Evolutionary conservation across 257 asterid species (phyloP).

Genomic region (Solanum chilense): DNA sequence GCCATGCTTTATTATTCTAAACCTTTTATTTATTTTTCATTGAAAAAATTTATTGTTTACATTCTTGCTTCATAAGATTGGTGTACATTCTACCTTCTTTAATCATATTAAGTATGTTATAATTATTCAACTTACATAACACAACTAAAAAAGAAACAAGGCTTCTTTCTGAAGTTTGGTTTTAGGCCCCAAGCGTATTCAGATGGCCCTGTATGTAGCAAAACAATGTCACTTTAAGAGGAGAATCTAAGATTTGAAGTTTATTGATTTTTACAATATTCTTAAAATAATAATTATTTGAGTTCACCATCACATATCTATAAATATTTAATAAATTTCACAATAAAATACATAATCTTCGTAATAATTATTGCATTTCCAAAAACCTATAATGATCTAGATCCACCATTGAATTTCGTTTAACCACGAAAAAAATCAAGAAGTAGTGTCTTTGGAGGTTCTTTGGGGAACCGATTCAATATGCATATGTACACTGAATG

Average conservation of each 20-base stretch:
- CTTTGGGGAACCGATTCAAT: background rate
- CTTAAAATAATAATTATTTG: background rate
- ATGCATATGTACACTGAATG: background rate
- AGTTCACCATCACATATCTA: background rate
- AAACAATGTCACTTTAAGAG: background rate
- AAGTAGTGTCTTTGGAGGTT: background rate
- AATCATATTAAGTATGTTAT: background rate
- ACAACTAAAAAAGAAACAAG: too few species aligned
- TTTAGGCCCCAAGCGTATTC: background rate
- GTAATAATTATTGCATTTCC: background rate
- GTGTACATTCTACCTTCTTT: too few species aligned
- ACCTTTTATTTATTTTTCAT: too few species aligned
- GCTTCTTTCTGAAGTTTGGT: background rate
- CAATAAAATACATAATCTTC: background rate
- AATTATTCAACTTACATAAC: background rate
- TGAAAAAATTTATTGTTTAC: too few species aligned
- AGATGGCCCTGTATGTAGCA: background rate
- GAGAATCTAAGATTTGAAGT: background rate
- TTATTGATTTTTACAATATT: background rate
- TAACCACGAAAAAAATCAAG: background rate
- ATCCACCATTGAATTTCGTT: background rate
- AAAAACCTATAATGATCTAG: background rate
- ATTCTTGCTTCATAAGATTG: background rate
- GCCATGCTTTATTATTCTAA: background rate
- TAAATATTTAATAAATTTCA: background rate